phyloP scores from a whole-genome alignment of 495 filamentous ascomycete genomes.

The Staphylotrichum longicolle region DNA sequence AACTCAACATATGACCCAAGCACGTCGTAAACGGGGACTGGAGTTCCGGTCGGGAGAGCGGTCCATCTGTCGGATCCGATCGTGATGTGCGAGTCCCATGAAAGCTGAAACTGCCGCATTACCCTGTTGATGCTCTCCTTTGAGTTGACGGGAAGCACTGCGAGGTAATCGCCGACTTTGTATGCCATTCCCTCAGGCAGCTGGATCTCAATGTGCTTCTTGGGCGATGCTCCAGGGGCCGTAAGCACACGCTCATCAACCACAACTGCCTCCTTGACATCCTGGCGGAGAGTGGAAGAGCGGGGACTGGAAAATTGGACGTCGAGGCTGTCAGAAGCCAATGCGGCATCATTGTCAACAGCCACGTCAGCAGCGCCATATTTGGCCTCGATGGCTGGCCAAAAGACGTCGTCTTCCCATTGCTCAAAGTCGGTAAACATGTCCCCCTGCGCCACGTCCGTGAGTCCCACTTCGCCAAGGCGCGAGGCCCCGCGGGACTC shows the following conservation, averaged over 20 bases:
- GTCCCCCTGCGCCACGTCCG: slow-evolving; percentile 61
- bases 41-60: slow-evolving; percentile 55
- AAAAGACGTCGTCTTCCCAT: slow-evolving; percentile 65
- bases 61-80: slow-evolving; percentile 47
- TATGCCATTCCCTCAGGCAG: slow-evolving; percentile 66
- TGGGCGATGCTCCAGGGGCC: slow-evolving; percentile 53
- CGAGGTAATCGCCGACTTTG: slow-evolving; percentile 71
- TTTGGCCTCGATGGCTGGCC: slow-evolving; percentile 59
- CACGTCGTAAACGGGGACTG: slow-evolving; percentile 60
- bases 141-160: slow-evolving; percentile 68
- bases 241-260: slow-evolving; percentile 56
- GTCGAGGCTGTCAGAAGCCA: slow-evolving; percentile 37
- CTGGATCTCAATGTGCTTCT: slow-evolving; percentile 64
- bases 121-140: slow-evolving; percentile 54
- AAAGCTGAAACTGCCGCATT: slow-evolving; percentile 51
- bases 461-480: slow-evolving; percentile 55
- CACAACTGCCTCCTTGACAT: slow-evolving; percentile 62
- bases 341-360: slow-evolving; percentile 17
- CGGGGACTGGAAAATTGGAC: slow-evolving; percentile 60
- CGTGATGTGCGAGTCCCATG: slow-evolving; percentile 60
- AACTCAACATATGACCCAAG: slow-evolving; percentile 72
- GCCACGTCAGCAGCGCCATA: slow-evolving; percentile 38
- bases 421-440: slow-evolving; percentile 70
- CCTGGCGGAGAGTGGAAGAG: slow-evolving; percentile 61
- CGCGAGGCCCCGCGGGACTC: slow-evolving; percentile 47